Conservation (phyloP, 495 filamentous ascomycete species). For the Cenococcum geophilum region DNA sequence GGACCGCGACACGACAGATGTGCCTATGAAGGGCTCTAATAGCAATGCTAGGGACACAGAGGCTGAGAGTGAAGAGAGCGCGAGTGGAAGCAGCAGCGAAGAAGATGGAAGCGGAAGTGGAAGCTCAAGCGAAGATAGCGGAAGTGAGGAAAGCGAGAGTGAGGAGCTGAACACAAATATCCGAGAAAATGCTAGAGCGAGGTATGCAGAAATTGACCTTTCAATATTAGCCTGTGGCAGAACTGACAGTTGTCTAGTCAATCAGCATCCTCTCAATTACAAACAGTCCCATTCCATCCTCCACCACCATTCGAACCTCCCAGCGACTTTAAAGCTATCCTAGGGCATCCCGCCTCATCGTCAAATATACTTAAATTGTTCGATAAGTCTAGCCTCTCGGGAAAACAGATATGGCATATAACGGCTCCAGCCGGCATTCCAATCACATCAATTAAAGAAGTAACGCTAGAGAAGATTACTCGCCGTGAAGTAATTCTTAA, state of each 20-base stretch:
- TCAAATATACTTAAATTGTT: slow-evolving; percentile 26
- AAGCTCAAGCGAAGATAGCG: slow-evolving; percentile 14
- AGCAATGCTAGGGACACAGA: neutral
- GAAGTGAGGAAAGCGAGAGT: slow-evolving; percentile 4
- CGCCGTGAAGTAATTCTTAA: slow-evolving; percentile 35
- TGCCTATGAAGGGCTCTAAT: too few relatives aligned
- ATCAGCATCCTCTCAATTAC: slow-evolving; percentile 5
- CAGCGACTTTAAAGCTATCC: slow-evolving; percentile 36
- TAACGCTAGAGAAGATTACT: slow-evolving; percentile 37
- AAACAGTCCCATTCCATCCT: slow-evolving; percentile 38
- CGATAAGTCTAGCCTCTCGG: slow-evolving; percentile 33
- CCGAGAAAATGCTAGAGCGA: neutral
- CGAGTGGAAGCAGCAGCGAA: slow-evolving; percentile 2
- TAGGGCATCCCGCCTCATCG: slow-evolving; percentile 13
- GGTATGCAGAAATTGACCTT: slow-evolving; percentile 2
- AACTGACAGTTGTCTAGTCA: slow-evolving; percentile 13
- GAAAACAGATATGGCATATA: slow-evolving; percentile 53
- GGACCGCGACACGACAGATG: neutral
- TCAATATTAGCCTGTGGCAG: neutral
- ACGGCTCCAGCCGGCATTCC: slow-evolving; percentile 47
- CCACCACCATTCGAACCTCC: slow-evolving; percentile 36
- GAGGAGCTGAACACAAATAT: slow-evolving; percentile 12
- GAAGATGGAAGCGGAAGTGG: neutral
- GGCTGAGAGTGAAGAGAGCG: neutral
- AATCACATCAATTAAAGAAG: slow-evolving; percentile 39